Evolutionary conservation across 2,329 filamentous ascomycete species (phyloP).

Genomic region (Sporothrix mexicana): DNA sequence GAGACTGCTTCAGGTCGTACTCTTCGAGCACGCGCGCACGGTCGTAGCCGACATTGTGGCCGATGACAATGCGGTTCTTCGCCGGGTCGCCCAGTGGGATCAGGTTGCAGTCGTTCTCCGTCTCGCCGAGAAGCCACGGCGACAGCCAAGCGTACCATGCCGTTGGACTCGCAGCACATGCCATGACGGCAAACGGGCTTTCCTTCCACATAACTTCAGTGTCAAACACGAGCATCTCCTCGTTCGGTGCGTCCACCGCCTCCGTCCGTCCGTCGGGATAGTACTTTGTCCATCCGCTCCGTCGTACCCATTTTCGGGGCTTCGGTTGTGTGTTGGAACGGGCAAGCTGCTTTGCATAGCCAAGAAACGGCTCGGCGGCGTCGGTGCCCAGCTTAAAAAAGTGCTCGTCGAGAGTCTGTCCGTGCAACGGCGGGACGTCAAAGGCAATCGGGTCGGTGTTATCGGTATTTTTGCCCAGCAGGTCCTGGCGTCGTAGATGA

Average conservation of each 20-base stretch:
- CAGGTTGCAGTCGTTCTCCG: conserved; percentile 76
- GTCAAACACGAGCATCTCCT: conserved; percentile 86
- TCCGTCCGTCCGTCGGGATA: conserved; percentile 73
- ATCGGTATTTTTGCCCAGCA: conserved; percentile 90
- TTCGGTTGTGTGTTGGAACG: conserved; percentile 62
- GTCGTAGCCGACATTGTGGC: conserved; percentile 96
- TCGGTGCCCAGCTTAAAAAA: conserved; percentile 88
- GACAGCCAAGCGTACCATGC: conserved; percentile 98
- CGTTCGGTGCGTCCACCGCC: conserved; percentile 75
- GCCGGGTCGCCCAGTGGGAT: conserved; percentile 83
- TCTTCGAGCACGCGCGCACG: conserved; percentile 87
- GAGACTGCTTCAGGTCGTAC: conserved; percentile 81
- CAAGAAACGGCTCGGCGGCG: conserved; percentile 82
- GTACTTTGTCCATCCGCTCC: conserved; percentile 96
- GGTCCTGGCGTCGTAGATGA: conserved; percentile 82
- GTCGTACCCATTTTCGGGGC: conserved; percentile 73
- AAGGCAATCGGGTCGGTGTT: conserved; percentile 78
- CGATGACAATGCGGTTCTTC: conserved; percentile 78
- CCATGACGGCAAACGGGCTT: conserved; percentile 93
- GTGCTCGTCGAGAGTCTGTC: conserved; percentile 86
- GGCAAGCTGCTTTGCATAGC: conserved; percentile 75
- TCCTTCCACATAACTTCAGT: conserved; percentile 97
- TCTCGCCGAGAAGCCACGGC: conserved; percentile 89
- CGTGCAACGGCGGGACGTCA: conserved; percentile 80
- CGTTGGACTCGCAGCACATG: conserved; percentile 85